Evolutionary conservation across 2,329 filamentous ascomycete genomes (phyloP).

Genomic region (Cladosporium sp.): DNA sequence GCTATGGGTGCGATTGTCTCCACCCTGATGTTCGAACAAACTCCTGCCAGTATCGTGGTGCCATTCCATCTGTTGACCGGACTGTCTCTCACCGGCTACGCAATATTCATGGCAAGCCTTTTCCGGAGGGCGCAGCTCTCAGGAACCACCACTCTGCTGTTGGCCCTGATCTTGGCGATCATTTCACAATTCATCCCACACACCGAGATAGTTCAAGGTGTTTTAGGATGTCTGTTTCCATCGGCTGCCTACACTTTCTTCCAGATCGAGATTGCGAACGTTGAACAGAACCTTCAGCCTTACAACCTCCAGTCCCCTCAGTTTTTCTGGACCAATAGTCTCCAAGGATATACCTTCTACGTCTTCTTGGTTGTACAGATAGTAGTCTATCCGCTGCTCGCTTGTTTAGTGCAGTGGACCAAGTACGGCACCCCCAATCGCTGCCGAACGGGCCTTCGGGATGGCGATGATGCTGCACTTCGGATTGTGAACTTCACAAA

Average conservation of each 20-base stretch:
- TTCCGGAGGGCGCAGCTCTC: conserved; percentile 86
- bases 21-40: conserved; percentile 47
- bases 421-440: conserved; percentile 71
- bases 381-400: conserved; percentile 70
- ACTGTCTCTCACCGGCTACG: conserved; percentile 72
- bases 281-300: conserved; percentile 56
- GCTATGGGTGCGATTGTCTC: conserved; percentile 69
- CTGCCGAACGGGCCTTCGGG: conserved; percentile 39
- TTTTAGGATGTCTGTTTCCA: conserved; percentile 70
- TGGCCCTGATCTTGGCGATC: conserved; percentile 73
- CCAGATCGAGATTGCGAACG: conserved; percentile 66
- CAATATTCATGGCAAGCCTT: conserved; percentile 74
- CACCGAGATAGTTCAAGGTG: conserved; percentile 55
- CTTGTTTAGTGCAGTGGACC: conserved; percentile 66
- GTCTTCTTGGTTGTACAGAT: conserved; percentile 75
- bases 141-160: conserved; percentile 72
- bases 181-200: conserved; percentile 72
- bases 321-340: conserved; percentile 56
- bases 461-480: conserved; percentile 50
- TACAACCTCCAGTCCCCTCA: conserved; percentile 62
- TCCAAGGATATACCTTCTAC: conserved; percentile 72
- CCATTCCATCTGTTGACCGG: conserved; percentile 69
- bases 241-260: conserved; percentile 83
- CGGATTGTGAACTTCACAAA: conserved; percentile 72
- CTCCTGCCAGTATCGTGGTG: conserved; percentile 42